phyloP scores from a whole-genome alignment of 768 basidiomycete species.

The Hypsizygus marmoreus region DNA sequence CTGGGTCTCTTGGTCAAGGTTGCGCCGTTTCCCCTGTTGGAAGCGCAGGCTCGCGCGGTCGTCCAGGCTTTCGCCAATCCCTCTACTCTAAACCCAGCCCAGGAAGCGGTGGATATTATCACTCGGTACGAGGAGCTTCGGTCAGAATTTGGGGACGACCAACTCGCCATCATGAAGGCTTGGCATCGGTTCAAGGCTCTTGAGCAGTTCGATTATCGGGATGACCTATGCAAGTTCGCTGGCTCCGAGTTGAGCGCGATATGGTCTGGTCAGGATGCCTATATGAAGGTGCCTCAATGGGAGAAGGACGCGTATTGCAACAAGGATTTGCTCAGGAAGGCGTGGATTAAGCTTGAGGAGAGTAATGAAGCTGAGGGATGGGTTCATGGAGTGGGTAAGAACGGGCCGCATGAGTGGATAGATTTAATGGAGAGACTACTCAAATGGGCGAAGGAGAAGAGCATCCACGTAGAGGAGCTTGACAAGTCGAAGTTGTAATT shows the following conservation, averaged over 20 bases:
- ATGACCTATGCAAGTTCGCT: slow-evolving; percentile 54
- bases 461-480: slow-evolving; percentile 6
- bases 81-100: slow-evolving; percentile 44
- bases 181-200: slow-evolving; percentile 56
- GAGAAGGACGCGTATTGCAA: slow-evolving; percentile 54
- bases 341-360: slow-evolving; percentile 61
- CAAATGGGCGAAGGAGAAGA: slow-evolving; percentile 28
- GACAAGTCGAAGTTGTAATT: slow-evolving; percentile 15
- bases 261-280: slow-evolving; percentile 7
- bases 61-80: slow-evolving; percentile 57
- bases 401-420: slow-evolving; percentile 63
- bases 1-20: slow-evolving; percentile 61
- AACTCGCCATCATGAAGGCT: slow-evolving; percentile 44
- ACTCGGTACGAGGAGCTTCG: slow-evolving; percentile 49
- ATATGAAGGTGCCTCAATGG: slow-evolving; percentile 50
- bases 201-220: slow-evolving; percentile 72
- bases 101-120: slow-evolving; percentile 51
- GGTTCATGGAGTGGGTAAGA: slow-evolving; percentile 64
- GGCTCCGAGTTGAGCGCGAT: slow-evolving; percentile 18
- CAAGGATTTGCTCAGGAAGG: slow-evolving; percentile 47
- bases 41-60: slow-evolving; percentile 73
- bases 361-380: slow-evolving; percentile 59
- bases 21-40: slow-evolving; percentile 74
- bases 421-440: slow-evolving; percentile 39
- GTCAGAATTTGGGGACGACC: slow-evolving; percentile 30